These are phyloP conservation scores for Botrytis paeoniae DNA, from an alignment of 2,329 filamentous ascomycete genomes.

Conservation along the genomic window DNA sequence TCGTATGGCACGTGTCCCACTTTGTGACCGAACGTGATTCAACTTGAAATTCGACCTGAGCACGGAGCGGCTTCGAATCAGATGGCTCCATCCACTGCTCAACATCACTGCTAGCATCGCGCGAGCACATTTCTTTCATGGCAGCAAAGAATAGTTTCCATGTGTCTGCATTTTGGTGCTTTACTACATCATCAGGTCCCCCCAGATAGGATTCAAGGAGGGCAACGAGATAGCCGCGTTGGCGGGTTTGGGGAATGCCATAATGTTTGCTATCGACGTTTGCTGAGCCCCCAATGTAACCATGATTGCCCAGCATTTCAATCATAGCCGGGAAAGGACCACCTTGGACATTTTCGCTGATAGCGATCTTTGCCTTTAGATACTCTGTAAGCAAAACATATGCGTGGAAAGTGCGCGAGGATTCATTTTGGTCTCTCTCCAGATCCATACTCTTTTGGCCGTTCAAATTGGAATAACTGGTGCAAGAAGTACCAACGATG, in stretches of 20 bases:
- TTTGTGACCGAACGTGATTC: constrained; percentile 36
- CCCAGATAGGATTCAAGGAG: constrained; percentile 40
- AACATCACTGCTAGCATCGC: constrained; percentile 59
- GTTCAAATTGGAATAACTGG: constrained; percentile 70
- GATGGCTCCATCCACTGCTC: constrained; percentile 57
- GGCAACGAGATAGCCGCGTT: constrained; percentile 58
- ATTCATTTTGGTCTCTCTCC: constrained; percentile 55
- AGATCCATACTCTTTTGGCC: constrained; percentile 48
- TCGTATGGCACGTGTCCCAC: constrained; percentile 35
- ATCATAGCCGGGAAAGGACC: constrained; percentile 53
- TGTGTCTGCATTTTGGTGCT: constrained; percentile 1
- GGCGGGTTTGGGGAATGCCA: constrained; percentile 69
- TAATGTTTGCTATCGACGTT: constrained; percentile 67
- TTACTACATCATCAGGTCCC: too few species aligned
- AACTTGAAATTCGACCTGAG: background rate
- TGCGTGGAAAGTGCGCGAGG: constrained; percentile 60
- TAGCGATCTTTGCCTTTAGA: constrained; percentile 58
- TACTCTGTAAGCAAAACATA: constrained; percentile 55
- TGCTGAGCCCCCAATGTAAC: constrained; percentile 52
- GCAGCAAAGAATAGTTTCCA: background rate
- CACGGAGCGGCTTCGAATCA: constrained; percentile 37
- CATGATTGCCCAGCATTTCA: constrained; percentile 38
- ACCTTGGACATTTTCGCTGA: constrained; percentile 67
- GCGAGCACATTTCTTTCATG: constrained; percentile 35
- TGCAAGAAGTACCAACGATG: constrained; percentile 71